Base-by-base conservation (phyloP, 805 yeast genomes). In the Teunomyces barrocoloradensis region DNA sequence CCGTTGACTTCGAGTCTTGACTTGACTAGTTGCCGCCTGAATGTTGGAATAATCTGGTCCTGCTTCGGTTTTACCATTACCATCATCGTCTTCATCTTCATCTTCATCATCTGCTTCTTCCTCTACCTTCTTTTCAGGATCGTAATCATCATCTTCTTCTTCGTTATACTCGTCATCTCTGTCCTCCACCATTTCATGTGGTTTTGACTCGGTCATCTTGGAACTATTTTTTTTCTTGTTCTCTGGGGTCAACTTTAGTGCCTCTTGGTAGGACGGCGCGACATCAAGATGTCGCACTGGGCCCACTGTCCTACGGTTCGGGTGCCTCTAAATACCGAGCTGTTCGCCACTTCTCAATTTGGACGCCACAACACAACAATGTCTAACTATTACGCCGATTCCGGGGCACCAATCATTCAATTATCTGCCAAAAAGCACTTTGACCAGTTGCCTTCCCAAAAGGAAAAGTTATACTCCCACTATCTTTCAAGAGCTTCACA, bases 401-500 rank as follows among this genome's bases (percentile, higher is more conserved):
- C 75, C 6, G 76, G 64, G 43, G 75, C 76, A 2, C 77, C 77
- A 6, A 67, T 73, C 48, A 63, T 72, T 4, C 33, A 57, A 20
- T 66, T 89, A 28, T 75, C 85, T 2, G 90, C 94, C 18, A 81
- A 80, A 54, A 68, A 74, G 35, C 90, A 80, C 65, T 88, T 89
- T 56, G 82, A 83, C 13, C 80, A 80, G 41, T 73, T 89, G 57
- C 75, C 86, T 12, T 65, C 70, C 6, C 65, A 71, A 34, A 84
- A 84, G 52, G 79, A 87, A 61, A 74, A 76, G 48, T 52, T 58
- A 34, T 89, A 89, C 60, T 95, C 96, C 17, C 96, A 89, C 68
- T 82, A 82, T 63, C 80, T 89, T 66, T 81, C 91, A 34, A 80
- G 84, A 59, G 96, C 96, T 2, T 81, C 90, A 38, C 95, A 87